phyloP scores from a whole-genome alignment of 176 grass and related monocot species.

The Tillandsia leiboldiana region DNA sequence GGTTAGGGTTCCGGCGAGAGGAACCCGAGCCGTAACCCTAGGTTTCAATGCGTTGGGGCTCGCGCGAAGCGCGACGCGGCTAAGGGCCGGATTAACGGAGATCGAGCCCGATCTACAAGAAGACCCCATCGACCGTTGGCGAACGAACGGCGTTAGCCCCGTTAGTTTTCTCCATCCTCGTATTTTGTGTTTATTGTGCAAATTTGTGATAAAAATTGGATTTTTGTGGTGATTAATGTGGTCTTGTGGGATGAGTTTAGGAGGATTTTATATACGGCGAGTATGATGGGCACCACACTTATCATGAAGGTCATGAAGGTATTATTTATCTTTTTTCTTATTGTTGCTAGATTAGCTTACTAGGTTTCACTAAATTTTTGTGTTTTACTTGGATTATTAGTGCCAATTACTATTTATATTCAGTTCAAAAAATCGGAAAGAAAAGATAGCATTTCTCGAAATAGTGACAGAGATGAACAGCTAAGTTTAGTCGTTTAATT shows the following conservation, averaged over 20 bases:
- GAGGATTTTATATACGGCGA: conserved; percentile 74
- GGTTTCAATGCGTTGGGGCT: not conserved
- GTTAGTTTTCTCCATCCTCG: conserved; percentile 27
- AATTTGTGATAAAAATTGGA: not conserved
- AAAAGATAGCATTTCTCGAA: too few relatives aligned
- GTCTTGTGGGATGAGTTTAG: conserved; percentile 16
- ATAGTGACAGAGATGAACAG: too few relatives aligned
- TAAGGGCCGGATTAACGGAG: conserved; percentile 29
- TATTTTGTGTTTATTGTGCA: not conserved
- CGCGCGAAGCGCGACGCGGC: not conserved
- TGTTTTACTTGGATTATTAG: not conserved
- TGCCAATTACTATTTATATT: not conserved
- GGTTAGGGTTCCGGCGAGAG: not conserved
- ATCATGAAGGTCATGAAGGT: conserved; percentile 50
- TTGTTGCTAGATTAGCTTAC: not conserved
- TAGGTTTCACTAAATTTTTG: not conserved
- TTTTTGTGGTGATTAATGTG: not conserved
- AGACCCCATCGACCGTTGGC: conserved; percentile 56
- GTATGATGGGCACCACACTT: conserved; percentile 80
- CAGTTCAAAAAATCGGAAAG: too few relatives aligned
- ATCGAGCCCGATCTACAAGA: conserved; percentile 81
- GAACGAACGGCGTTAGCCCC: conserved; percentile 55
- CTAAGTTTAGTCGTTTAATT: too few relatives aligned
- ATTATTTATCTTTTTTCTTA: conserved; percentile 1
- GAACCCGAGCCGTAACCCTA: not conserved